These are phyloP conservation scores for Entrophospora sp. DNA, from an alignment of 192 early-diverging fungal species.

Conservation along the genomic window DNA sequence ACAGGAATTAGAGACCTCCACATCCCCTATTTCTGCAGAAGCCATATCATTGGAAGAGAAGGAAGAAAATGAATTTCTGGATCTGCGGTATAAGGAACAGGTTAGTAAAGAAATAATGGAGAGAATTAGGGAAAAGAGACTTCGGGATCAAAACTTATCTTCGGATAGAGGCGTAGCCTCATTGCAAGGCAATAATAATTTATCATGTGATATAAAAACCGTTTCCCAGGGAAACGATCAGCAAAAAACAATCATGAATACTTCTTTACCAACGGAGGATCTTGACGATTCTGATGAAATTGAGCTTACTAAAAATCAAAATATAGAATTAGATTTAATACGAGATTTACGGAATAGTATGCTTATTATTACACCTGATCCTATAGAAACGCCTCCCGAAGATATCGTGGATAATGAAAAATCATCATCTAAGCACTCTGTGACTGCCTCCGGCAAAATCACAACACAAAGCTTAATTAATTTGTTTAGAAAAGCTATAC, in stretches of 20 bases:
- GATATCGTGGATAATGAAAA: too few relatives aligned
- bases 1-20: too few relatives aligned
- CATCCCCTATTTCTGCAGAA: too few relatives aligned
- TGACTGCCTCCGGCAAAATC: too few relatives aligned
- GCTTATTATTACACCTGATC: not conserved
- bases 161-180: too few relatives aligned
- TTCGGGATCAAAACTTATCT: not conserved
- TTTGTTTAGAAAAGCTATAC: conserved; percentile 2
- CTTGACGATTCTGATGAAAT: conserved; percentile 12
- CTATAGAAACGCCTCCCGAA: not conserved
- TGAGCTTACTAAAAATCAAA: conserved; percentile 14
- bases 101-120: not conserved
- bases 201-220: not conserved
- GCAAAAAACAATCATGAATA: not conserved
- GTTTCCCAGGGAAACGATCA: not conserved
- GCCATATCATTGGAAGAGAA: too few relatives aligned
- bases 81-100: too few relatives aligned
- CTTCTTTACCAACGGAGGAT: not conserved
- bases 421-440: too few relatives aligned
- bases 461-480: conserved; percentile 3
- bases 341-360: conserved; percentile 6
- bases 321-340: conserved; percentile 11
- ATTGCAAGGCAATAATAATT: too few relatives aligned
- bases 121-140: not conserved
- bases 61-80: too few relatives aligned